Conservation (phyloP, 1,139 yeast species). For the Pichia sp. region DNA sequence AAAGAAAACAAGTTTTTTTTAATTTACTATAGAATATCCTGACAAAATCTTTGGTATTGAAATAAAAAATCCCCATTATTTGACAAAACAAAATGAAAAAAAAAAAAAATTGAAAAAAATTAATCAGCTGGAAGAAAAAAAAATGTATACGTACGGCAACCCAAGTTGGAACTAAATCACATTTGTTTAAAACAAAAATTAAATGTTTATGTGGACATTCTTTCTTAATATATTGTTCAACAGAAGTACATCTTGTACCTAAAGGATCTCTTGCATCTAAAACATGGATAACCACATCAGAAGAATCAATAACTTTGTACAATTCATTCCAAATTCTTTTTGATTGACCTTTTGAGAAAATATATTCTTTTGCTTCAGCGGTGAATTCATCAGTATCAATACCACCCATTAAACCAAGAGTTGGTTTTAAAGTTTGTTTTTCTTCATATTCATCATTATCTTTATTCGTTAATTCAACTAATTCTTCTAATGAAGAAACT, state of each 20-base stretch:
- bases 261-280: slow-evolving; percentile 96
- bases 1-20: not conserved
- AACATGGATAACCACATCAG: slow-evolving; percentile 94
- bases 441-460: slow-evolving; percentile 65
- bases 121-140: not conserved
- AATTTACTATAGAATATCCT: slow-evolving; percentile 44
- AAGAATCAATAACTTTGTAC: slow-evolving; percentile 93
- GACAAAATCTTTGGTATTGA: slow-evolving; percentile 58
- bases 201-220: slow-evolving; percentile 97
- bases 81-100: slow-evolving; percentile 1
- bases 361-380: slow-evolving; percentile 88
- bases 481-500: slow-evolving; percentile 74
- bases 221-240: slow-evolving; percentile 84
- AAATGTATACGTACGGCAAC: slow-evolving; percentile 83
- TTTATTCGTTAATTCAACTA: slow-evolving; percentile 55
- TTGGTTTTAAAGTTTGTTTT: slow-evolving; percentile 64
- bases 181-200: slow-evolving; percentile 89
- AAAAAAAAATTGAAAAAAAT: slow-evolving; percentile 2
- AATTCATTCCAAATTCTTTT: slow-evolving; percentile 98
- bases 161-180: slow-evolving; percentile 99
- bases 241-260: slow-evolving; percentile 91
- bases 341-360: slow-evolving; percentile 94
- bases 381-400: slow-evolving; percentile 67
- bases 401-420: slow-evolving; percentile 76
- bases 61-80: not conserved